Base-by-base conservation (phyloP, 176 grass and related monocot species). In the Pontederia paniculata region DNA sequence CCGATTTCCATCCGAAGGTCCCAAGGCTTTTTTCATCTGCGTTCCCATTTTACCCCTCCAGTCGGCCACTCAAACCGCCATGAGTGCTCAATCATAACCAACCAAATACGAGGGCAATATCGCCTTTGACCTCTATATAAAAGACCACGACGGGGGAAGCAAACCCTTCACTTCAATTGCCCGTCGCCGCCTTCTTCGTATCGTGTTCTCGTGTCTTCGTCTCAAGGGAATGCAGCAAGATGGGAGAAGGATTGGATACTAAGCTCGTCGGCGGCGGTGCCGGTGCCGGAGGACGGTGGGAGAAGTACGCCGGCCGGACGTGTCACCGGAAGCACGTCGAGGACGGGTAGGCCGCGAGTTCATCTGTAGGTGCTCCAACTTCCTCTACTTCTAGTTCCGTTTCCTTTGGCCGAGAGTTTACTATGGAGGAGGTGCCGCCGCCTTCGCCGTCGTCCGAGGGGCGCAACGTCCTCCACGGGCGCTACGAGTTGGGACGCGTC, bases 251-350 rank as follows among this genome's bases (percentile, higher is more conserved):
- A 14, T 54, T 23, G 16, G 20, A 10, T 17, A 9, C n/a, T 67
- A 50, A 67, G 31, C 64, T 67, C 28, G 49, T 23, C 16, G 49
- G 43, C 20, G 44, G 60, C 19, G 51, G 17, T n/a, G n/a, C n/a
- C 43, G 60, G 19, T 47, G 21, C 10, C 58, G 12, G 18, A 23
- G 43, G 19, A 47, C 45, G 22, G 18, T 44, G 12, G 18, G 15
- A 44, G 19, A 47, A 54, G 50, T 50, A 52, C 28, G 64, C 50
- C 31, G 64, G 64, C 48, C 49, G 49, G 31, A 54, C 64, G 25
- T 67, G 64, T 50, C 64, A 67, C 64, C 64, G 64, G 10, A 67
- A 67, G 37, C 49, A 67, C 50, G 64, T 67, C 37, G 64, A 67
- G 25, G 64, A 54, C 64, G 64, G 64, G 17, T 67, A 67, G 64